Evolutionary conservation across 2,329 filamentous ascomycete species (phyloP), one percentile per base, ranked within the genome.

Genomic region (Colletotrichum abscissum): DNA sequence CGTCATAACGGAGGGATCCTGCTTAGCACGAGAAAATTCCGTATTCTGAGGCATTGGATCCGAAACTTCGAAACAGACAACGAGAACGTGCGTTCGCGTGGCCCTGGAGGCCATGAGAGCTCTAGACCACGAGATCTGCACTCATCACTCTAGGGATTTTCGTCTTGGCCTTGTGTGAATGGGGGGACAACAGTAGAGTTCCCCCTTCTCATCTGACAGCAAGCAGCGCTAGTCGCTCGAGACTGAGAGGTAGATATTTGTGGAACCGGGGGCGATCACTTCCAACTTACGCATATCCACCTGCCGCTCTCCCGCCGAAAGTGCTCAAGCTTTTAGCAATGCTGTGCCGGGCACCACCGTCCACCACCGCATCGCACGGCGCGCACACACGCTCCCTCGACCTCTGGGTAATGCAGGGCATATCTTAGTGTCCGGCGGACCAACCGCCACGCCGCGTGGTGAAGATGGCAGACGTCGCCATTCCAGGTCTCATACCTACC

Each of bases 1-100:
- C 33, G 49, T 28, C 30, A 33, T 24, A 66, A 33, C 14, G 22
- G 30, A 33, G 63, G 46, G 54, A 24, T 24, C 28, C 33, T 28
- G 16, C 52, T 49, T 56, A 28, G 46, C 49, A 30, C 33, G 30
- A 49, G 1, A 1, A 64, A 22, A 58, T n/a, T 52, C 49, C 33
- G 33, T 46, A n/a, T 55, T 54, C 65, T 69, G 69, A 69, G 30
- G 54, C 66, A 54, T 35, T 55, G 38, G 69, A 35, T 46, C 69
- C 69, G 42, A 72, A 63, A 72, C 69, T 30, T 42, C 52, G 42
- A 69, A 66, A 69, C 19, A 38, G 54, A 62, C 46, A 68, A 33
- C 56, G 8, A 24, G 54, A 57, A 64, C 62, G 49, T 64, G 62
- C 62, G 49, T 26, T 33, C 9, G 30, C 4, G 62, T 11, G 49